These are phyloP conservation scores for Diaporthe batatas DNA, from an alignment of 2,329 filamentous ascomycete species.

Conservation along the genomic window DNA sequence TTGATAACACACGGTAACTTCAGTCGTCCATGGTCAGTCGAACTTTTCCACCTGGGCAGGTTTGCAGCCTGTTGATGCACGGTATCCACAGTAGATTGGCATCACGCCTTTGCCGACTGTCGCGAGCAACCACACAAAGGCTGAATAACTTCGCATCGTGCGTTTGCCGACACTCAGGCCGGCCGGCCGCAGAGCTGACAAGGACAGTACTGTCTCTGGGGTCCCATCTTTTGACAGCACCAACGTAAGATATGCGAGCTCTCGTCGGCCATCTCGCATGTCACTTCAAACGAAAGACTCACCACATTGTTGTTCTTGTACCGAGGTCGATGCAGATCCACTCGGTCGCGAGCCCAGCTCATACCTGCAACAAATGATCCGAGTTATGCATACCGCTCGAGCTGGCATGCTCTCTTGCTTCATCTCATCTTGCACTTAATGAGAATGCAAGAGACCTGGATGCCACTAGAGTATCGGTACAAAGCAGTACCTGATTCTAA, in stretches of 20 bases:
- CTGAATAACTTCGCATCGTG: neutral
- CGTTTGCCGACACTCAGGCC: neutral
- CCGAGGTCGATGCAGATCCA: slow-evolving; percentile 2
- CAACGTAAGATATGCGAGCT: neutral
- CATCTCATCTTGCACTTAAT: neutral
- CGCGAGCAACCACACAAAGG: neutral
- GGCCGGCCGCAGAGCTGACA: neutral
- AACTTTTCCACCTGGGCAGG: neutral
- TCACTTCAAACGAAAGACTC: neutral
- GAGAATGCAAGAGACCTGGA: neutral
- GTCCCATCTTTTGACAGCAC: neutral
- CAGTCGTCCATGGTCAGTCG: neutral
- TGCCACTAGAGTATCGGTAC: slow-evolving; percentile 27
- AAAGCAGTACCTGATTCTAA: slow-evolving; percentile 17
- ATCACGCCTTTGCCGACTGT: neutral
- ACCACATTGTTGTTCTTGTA: neutral
- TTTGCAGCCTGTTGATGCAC: neutral
- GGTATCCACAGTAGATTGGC: neutral
- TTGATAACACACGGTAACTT: neutral
- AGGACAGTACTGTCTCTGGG: neutral
- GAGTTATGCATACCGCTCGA: slow-evolving; percentile 1
- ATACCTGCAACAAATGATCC: neutral
- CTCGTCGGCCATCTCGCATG: neutral
- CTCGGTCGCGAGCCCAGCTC: neutral
- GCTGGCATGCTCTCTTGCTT: neutral